Base-by-base conservation (phyloP, 345 rosid species). In the Citrus inodora region DNA sequence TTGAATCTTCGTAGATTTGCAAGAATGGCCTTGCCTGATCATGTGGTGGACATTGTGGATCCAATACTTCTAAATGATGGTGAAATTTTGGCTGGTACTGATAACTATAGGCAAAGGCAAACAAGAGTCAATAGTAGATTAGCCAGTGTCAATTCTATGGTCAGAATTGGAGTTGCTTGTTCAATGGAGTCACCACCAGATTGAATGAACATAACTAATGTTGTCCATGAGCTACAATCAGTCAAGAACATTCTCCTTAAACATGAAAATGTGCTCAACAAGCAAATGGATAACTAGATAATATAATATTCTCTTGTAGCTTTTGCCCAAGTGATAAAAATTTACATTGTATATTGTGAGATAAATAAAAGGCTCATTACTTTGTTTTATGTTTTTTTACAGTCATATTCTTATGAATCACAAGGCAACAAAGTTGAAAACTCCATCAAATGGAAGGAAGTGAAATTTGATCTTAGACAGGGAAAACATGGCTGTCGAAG, bases 121-220 rank as follows among this genome's bases (percentile, higher is more conserved):
- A 58, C 21, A 27, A 13, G 38, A 32, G 32, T 5, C 40, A 64
- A 16, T 10, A 64, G 1, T 2, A 68, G 30, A 38, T 3, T 9
- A 4, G 73, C 71, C 5, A 78, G 70, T 32, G 2, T 82, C 60
- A 13, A 10, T 2, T 77, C 67, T 4, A 48, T 85, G 10, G 35
- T 76, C n/a, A 35, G 53, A 74, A 73, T 79, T 22, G 84, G 80
- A 73, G 40, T 81, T 4, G 67, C 73, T 6, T 84, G 87, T 32
- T 84, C 87, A 0, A 30, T 4, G n/a, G 82, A 73, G 46, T 48
- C 35, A 27, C 69, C 83, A 1, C 69, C 53, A 38, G 61, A 76
- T 17, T 55, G 79, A 11, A 67, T 80, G 70, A 21, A 42, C 9
- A 40, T 68, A 10, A 24, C 17, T 2, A 1, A 38, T 19, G 71